Evolutionary conservation across 169 alveolate genomes (phyloP).

Genomic region (Sarcocystis neurona): DNA sequence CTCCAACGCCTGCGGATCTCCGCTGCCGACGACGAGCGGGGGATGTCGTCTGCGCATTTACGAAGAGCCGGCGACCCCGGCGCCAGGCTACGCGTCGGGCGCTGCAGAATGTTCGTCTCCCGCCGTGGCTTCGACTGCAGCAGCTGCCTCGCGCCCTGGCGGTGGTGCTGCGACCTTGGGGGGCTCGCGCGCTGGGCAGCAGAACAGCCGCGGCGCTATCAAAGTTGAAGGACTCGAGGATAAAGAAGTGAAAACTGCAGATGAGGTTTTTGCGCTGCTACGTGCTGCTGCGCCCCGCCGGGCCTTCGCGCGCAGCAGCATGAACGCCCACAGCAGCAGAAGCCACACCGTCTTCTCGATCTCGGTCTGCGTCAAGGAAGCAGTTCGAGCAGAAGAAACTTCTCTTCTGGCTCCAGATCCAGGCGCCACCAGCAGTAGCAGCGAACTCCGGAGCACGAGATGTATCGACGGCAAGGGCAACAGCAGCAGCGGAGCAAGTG

Average conservation of each 20-base stretch:
- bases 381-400: neutral
- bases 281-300: conserved; percentile 51
- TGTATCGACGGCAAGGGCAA: neutral
- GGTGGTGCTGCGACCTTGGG: neutral
- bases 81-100: neutral
- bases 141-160: conserved; percentile 19
- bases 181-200: conserved; percentile 1
- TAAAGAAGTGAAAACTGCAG: conserved; percentile 21
- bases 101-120: neutral
- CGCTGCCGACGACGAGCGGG: neutral
- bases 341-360: conserved; percentile 50
- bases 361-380: conserved; percentile 35
- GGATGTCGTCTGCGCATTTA: conserved; percentile 4
- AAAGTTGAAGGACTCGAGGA: conserved; percentile 47
- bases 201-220: conserved; percentile 24
- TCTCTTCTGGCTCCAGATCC: neutral
- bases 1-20: neutral
- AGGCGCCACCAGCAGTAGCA: conserved; percentile 8
- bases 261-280: conserved; percentile 36
- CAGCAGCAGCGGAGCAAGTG: neutral
- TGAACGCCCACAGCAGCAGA: conserved; percentile 46
- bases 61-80: neutral
- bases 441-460: too few species aligned
- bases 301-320: conserved; percentile 46
- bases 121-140: neutral